phyloP scores from a whole-genome alignment of 441 rosid species.

The Populus trichocarpa region DNA sequence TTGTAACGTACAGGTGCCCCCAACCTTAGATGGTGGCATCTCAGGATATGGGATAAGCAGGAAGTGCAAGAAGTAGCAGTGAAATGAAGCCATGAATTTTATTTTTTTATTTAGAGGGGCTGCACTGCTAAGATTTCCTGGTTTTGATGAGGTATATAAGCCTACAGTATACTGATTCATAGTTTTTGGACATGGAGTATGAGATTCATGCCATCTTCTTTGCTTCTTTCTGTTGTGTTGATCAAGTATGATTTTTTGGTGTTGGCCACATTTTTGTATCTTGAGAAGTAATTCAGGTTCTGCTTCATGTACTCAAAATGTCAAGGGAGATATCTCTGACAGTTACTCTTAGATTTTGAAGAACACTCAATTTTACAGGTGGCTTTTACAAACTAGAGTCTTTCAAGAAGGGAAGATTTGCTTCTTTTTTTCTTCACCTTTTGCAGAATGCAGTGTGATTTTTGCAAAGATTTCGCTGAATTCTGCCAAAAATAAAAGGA shows the following conservation, averaged over 20 bases:
- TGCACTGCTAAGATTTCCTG: background rate
- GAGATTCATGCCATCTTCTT: background rate
- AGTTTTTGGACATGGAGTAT: background rate
- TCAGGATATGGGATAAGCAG: background rate
- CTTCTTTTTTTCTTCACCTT: background rate
- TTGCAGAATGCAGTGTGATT: background rate
- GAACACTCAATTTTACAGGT: background rate
- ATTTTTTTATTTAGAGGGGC: background rate
- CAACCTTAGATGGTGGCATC: background rate
- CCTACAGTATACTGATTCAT: background rate
- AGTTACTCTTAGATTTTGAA: background rate
- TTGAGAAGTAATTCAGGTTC: background rate
- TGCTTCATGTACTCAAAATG: background rate
- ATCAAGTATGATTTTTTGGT: background rate
- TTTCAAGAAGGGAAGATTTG: background rate
- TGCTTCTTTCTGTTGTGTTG: background rate
- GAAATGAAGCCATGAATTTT: background rate
- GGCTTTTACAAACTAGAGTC: background rate
- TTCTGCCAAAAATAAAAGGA: background rate
- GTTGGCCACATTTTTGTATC: constrained; percentile 12
- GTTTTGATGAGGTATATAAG: constrained; percentile 4
- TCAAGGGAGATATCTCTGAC: background rate
- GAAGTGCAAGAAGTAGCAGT: constrained; percentile 3
- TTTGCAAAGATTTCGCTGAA: background rate
- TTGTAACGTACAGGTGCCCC: background rate